Base-by-base conservation (phyloP, 192 early-diverging fungal genomes). In the Entophlyctis luteolus region DNA sequence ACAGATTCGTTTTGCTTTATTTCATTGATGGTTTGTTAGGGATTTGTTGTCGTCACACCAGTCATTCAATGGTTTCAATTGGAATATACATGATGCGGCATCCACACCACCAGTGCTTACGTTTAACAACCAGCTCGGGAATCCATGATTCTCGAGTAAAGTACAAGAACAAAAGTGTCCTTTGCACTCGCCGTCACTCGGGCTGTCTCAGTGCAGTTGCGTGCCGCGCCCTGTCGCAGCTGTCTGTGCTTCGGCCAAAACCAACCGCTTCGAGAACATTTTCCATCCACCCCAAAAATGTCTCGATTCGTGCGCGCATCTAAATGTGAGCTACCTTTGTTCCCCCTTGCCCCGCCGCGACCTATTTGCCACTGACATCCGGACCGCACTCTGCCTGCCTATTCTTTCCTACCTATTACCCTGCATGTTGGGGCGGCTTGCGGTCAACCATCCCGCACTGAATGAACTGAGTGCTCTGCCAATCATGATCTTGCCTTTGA, bases 271-370 rank as follows among this genome's bases (percentile, higher is more conserved):
- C 39, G 10, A 42, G 50, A 52, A 52, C 6, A 22, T 8, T 14
- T 52, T 52, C 22, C 50, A 14, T 52, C 50, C 50, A 52, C 50
- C 50, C 50, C 50, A 25, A 25, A 57, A 57, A 77, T 77, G 75
- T 73, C 71, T 18, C 71, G 75, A 14, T 79, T 79, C 56, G 77
- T 79, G 33, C 66, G 77, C 35, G 74, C 77, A 23, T 79, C 77
- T 12, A 79, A 79, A 55, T 79, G 74, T 79, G 58, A 71, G 76
- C 46, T 22, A 25, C 23, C 12, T 27, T 35, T 27, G 14, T 31
- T 23, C 28, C 48, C 14, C 6, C 48, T 31, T 35, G 32, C 23
- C 33, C 16, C n/a, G 6, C n/a, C 10, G n/a, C n/a, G n/a, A 23
- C 10, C 42, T 5, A 28, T 18, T 12, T 18, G 6, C 36, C 29